These are phyloP conservation scores for Ustilago curta DNA, from an alignment of 1,284 basidiomycete genomes.

Conservation along the genomic window DNA sequence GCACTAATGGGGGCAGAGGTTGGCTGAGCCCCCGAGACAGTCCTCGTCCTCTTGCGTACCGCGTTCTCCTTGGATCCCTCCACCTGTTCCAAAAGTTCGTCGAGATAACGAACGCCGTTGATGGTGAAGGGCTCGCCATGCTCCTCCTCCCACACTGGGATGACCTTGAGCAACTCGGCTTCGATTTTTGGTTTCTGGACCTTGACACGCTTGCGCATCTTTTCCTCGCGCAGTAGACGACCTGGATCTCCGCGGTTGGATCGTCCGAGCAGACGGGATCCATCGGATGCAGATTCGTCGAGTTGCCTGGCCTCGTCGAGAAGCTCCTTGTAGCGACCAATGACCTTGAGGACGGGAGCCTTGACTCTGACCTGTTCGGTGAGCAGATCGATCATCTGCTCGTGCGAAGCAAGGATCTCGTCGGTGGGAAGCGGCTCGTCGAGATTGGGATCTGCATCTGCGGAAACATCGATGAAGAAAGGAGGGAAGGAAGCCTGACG, in stretches of 20 bases:
- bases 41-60: constrained; percentile 36
- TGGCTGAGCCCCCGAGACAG: constrained; percentile 25
- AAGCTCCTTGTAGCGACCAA: constrained; percentile 91
- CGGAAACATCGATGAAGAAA: constrained; percentile 52
- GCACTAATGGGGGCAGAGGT: constrained; percentile 30
- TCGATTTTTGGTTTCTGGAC: constrained; percentile 93
- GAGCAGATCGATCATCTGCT: constrained; percentile 84
- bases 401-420: constrained; percentile 81
- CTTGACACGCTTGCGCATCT: constrained; percentile 94
- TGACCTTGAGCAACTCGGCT: constrained; percentile 81
- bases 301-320: constrained; percentile 86
- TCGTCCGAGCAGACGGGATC: constrained; percentile 68
- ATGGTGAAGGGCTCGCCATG: constrained; percentile 83
- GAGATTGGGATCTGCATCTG: constrained; percentile 37
- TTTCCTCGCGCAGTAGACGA: constrained; percentile 86
- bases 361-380: constrained; percentile 84
- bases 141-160: constrained; percentile 89
- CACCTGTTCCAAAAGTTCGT: constrained; percentile 74
- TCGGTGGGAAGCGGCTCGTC: constrained; percentile 57
- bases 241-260: constrained; percentile 75
- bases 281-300: constrained; percentile 77
- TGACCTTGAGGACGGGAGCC: constrained; percentile 79
- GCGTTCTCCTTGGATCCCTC: constrained; percentile 57
- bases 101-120: constrained; percentile 84
- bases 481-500: constrained; percentile 72